Conservation (phyloP, 352 stramenopile species). For the Aphanomyces euteiches region DNA sequence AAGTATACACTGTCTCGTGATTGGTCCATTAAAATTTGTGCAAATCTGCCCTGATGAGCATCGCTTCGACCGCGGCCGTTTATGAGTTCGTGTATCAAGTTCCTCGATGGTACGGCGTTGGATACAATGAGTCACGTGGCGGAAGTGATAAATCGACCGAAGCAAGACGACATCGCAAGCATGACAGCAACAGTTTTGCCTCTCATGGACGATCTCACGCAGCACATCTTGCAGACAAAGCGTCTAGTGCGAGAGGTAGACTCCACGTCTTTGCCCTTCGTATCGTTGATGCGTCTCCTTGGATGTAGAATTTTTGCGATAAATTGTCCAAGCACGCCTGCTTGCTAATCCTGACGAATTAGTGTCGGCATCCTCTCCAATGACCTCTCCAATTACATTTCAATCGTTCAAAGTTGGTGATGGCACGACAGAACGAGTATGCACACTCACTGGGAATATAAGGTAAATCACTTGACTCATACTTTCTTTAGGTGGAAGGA, state of each 20-base stretch:
- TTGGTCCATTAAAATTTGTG: no score
- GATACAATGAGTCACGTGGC: slow-evolving; percentile 36
- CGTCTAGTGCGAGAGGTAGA: slow-evolving; percentile 56
- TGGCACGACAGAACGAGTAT: background rate
- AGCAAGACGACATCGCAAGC: slow-evolving; percentile 55
- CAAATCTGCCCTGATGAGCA: no score
- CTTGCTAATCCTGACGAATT: background rate
- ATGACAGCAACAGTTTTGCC: slow-evolving; percentile 83
- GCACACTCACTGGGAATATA: no score
- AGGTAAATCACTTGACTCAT: no score
- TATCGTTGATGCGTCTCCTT: background rate
- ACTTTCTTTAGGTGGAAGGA: no score
- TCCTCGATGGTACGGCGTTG: slow-evolving; percentile 55
- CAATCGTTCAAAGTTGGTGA: slow-evolving; percentile 45
- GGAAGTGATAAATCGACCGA: slow-evolving; percentile 72
- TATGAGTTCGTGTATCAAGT: slow-evolving; percentile 81
- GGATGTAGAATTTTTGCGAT: background rate
- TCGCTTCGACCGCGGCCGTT: no score
- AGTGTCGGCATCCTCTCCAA: background rate
- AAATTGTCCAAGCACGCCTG: slow-evolving; percentile 1
- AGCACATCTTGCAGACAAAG: slow-evolving; percentile 70
- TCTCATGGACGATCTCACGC: slow-evolving; percentile 78
- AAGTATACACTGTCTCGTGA: no score
- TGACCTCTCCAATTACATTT: no score
- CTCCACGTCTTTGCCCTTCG: background rate